Evolutionary conservation across 352 stramenopile species (phyloP).

Genomic region (Globisporangium sylvaticum): DNA sequence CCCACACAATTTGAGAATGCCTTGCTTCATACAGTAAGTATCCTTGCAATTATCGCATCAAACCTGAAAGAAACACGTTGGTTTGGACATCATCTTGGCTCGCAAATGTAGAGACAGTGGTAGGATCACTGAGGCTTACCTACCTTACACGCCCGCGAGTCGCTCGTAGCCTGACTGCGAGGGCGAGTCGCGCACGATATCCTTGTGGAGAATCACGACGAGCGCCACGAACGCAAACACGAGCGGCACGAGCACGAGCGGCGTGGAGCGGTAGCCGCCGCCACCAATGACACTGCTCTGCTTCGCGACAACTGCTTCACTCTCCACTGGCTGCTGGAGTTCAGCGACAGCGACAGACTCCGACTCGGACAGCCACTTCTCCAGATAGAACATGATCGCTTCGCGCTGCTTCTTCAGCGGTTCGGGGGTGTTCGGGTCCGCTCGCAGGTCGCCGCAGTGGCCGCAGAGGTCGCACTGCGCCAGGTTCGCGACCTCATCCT

Average conservation of each 20-base stretch:
- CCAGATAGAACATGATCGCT: conserved; percentile 59
- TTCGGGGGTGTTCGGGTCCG: conserved; percentile 40
- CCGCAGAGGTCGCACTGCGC: conserved; percentile 79
- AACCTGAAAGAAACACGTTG: neutral
- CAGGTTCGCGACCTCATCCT: conserved; percentile 61
- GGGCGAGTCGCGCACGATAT: conserved; percentile 49
- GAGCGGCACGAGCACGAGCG: conserved; percentile 68
- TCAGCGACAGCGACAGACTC: conserved; percentile 9
- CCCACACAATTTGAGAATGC: neutral
- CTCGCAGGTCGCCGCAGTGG: conserved; percentile 72
- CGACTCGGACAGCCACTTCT: conserved; percentile 47
- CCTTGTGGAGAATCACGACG: conserved; percentile 46
- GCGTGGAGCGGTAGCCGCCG: conserved; percentile 38
- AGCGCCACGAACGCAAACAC: conserved; percentile 51
- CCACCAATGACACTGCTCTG: neutral
- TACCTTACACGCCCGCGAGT: conserved; percentile 20
- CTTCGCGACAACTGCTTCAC: neutral
- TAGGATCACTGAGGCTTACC: neutral
- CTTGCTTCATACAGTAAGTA: neutral
- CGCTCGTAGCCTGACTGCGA: conserved; percentile 33
- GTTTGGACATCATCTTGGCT: neutral
- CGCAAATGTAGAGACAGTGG: neutral
- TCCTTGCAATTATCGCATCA: neutral
- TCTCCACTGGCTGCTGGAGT: conserved; percentile 19
- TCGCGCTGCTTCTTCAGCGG: conserved; percentile 65